Percentiles rank a stretch among this genome's conserved stretches.
Conservation (phyloP, 805 yeast species). For the Cyberlindnera petersonii region DNA sequence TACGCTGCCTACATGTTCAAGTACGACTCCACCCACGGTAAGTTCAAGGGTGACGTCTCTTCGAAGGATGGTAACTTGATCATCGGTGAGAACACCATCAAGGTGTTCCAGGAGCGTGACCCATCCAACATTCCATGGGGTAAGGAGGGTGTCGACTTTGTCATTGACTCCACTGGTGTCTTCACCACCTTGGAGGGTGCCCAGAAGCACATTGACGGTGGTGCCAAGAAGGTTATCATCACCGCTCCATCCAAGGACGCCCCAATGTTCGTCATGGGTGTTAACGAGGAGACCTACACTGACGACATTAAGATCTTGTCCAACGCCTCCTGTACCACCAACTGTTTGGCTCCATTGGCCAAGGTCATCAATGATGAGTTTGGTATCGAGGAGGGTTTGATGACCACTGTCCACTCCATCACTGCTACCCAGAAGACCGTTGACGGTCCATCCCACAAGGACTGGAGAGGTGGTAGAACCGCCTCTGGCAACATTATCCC, state of each 20-base stretch:
- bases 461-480: conserved; percentile 98
- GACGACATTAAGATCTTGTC: conserved; percentile 74
- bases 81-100: conserved; percentile 65
- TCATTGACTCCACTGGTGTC: conserved; percentile 92
- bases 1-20: conserved; percentile 95
- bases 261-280: conserved; percentile 94
- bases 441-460: conserved; percentile 96
- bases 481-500: conserved; percentile 95
- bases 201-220: conserved; percentile 78
- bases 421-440: conserved; percentile 96
- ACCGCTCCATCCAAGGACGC: conserved; percentile 94
- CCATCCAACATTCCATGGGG: conserved; percentile 91
- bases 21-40: conserved; percentile 92
- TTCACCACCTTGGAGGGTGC: conserved; percentile 83
- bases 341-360: conserved; percentile 93
- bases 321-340: conserved; percentile 94
- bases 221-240: conserved; percentile 93
- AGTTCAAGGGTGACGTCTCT: conserved; percentile 69
- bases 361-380: conserved; percentile 82
- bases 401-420: conserved; percentile 95
- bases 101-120: conserved; percentile 76
- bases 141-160: conserved; percentile 72
- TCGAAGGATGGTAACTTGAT: conserved; percentile 54
- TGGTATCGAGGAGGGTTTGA: conserved; percentile 87
- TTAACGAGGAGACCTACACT: conserved; percentile 76